Base-by-base conservation (phyloP, 345 rosid genomes). In the Raphanus raphanistrum region DNA sequence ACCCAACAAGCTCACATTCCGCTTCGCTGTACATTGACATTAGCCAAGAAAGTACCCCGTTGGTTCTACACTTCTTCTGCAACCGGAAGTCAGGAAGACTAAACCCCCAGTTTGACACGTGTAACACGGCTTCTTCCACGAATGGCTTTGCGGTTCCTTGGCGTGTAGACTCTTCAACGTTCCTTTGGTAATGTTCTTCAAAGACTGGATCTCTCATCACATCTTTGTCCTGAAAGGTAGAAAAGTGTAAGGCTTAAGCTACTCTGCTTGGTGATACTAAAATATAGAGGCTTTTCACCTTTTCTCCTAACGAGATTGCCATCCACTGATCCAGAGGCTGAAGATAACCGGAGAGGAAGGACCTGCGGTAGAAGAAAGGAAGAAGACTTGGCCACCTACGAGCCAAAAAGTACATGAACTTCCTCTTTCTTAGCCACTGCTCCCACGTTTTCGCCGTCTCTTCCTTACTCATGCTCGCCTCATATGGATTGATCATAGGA, bases 101-200 rank as follows among this genome's bases (percentile, higher is more conserved):
- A 79, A 95, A 95, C 28, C 96, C 96, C 99, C 98, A 95, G 63
- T 88, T 84, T 59, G 96, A 92, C 13, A 90, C 92, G 74, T 83
- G 90, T 26, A 90, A 83, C 72, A 50, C 80, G 8, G 90, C 87
- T 86, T 95, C 99, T 84, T 95, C 92, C 0, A 87, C 81, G 78
- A 92, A 90, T 52, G 98, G 94, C 61, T 85, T 88, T 62, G 84
- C 15, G 41, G 78, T 85, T 77, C 93, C 97, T 71, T 92, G 98
- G 69, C 99, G 93, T 75, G 91, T 70, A 0, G 99, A 88, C 84
- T 92, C 98, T 81, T 95, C 99, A 43, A 95, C 94, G 36, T 90
- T 89, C 83, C 99, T 88, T 54, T 87, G 89, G 95, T 95, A 90
- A 76, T 85, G 83, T 43, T 86, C 97, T 84, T 88, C 88, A 85